Percentiles rank a stretch among this genome's conserved stretches.
phyloP scores from a whole-genome alignment of 2,329 filamentous ascomycete genomes.

The Zymoseptoria ardabiliae region DNA sequence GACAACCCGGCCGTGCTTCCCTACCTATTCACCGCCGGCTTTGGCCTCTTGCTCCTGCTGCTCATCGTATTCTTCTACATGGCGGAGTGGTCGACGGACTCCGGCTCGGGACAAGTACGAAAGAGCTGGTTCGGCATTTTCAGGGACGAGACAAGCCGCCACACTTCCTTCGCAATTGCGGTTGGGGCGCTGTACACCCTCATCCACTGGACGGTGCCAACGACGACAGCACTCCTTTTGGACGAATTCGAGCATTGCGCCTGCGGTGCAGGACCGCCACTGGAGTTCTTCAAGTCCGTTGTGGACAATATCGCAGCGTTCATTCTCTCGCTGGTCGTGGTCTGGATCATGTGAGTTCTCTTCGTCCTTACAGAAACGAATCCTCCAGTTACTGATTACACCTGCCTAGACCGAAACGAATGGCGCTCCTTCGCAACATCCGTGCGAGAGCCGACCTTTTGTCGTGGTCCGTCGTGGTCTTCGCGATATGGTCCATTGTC shows the following conservation, averaged over 20 bases:
- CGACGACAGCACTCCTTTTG: background rate
- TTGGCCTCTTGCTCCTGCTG: background rate
- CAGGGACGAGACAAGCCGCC: background rate
- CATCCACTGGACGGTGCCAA: background rate
- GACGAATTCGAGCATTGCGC: background rate
- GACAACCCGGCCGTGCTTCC: no score
- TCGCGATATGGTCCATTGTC: background rate
- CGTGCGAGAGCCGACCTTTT: background rate
- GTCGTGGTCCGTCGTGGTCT: background rate
- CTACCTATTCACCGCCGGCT: background rate
- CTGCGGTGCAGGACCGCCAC: background rate
- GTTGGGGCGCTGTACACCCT: background rate
- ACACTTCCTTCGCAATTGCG: background rate
- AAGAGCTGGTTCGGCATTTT: background rate
- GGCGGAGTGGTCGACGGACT: background rate
- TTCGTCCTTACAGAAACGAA: background rate
- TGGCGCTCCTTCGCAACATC: background rate
- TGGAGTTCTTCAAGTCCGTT: background rate
- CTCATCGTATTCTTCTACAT: background rate
- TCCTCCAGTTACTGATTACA: background rate
- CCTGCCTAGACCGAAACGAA: background rate
- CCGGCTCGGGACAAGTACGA: background rate
- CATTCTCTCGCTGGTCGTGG: background rate
- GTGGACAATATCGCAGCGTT: background rate
- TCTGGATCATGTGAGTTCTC: background rate